phyloP scores from a whole-genome alignment of 306 rosid genomes.

The Cyamopsis tetragonoloba region DNA sequence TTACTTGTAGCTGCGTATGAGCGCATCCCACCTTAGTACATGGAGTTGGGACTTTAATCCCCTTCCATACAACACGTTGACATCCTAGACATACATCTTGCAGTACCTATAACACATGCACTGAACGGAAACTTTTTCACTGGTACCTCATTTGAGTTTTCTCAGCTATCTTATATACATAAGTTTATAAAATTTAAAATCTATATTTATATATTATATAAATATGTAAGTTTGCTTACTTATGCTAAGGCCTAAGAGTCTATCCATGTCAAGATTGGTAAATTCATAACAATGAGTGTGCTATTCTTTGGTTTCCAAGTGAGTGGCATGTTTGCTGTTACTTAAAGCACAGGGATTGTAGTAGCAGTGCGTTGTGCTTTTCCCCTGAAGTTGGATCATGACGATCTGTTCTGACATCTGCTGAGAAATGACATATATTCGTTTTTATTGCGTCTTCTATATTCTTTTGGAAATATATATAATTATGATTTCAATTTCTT shows the following conservation, averaged over 20 bases:
- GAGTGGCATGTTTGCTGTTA: neutral
- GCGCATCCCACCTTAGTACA: neutral
- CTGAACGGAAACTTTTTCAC: neutral
- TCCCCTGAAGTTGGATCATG: neutral
- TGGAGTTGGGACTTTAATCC: neutral
- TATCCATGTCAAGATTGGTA: neutral
- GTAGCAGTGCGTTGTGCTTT: neutral
- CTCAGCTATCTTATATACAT: neutral
- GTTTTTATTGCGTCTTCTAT: constrained; percentile 1
- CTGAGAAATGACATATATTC: neutral
- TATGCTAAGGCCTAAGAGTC: neutral
- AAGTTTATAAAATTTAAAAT: neutral
- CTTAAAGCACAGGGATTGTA: neutral
- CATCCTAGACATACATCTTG: neutral
- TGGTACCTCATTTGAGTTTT: neutral
- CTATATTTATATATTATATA: neutral
- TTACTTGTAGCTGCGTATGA: neutral
- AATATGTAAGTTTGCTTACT: neutral
- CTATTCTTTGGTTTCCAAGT: constrained; percentile 10
- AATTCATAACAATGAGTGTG: neutral
- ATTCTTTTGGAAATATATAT: constrained; percentile 14
- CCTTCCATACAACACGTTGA: neutral
- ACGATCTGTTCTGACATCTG: neutral
- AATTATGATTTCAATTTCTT: neutral
- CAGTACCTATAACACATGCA: neutral